Base-by-base conservation (phyloP, 768 basidiomycete species). In the Coprinopsis sp. region DNA sequence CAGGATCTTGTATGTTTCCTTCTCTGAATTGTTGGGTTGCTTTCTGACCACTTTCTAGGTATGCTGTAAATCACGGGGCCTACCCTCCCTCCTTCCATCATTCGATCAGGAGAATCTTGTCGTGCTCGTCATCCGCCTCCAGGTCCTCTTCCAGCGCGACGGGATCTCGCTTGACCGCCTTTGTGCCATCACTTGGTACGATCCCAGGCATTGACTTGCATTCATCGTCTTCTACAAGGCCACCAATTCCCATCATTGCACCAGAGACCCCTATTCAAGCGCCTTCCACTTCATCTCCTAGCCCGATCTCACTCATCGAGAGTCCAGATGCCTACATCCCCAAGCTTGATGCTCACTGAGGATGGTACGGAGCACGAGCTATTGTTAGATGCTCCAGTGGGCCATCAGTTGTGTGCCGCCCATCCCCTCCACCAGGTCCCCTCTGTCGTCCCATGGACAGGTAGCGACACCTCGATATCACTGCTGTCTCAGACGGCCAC, bases 111-210 rank as follows among this genome's bases (percentile, higher is more conserved):
- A 88, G 86, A 0, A 89, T 89, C 45, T 68, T 68, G 4, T 81
- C 85, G 1, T 70, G 80, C 4, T 49, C 47, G 7, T 49, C 47
- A 3, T 31, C 22, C 8, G 31, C 43, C 21, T 49, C 47, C 4
- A 29, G 47, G 10, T 49, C 47, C 3, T 49, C 51, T 70, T 72
- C 46, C n/a, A 62, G 68, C 23, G 74, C 73, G 30, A 68, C 63
- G 14, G 77, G 86, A 2, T 86, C 85, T 7, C 75, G 81, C 0
- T 86, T 84, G 2, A 89, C 87, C 1, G 77, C 83, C 27, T 91
- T 86, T 55, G 78, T 91, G 1, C 88, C 88, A 0, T 87, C 88
- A 1, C 61, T 89, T n/a, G 73, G 78, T 44, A 72, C 76, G 2
- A 71, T 89, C 23, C 82, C 82, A 0, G 86, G 87, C 16, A 73